phyloP scores from a whole-genome alignment of 495 filamentous ascomycete genomes.

The Podospora appendiculata region DNA sequence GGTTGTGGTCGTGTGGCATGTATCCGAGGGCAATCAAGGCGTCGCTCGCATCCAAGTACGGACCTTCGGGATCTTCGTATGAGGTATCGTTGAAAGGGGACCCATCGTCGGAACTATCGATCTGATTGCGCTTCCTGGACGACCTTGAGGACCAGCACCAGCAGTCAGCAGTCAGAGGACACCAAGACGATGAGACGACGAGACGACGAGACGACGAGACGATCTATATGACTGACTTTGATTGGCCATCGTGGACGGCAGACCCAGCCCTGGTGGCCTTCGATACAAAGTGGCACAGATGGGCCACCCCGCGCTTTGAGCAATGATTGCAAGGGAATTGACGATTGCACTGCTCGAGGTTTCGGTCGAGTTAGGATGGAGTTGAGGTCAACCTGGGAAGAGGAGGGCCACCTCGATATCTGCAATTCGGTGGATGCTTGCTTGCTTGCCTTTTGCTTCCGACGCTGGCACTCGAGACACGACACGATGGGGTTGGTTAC shows the following conservation, averaged over 20 bases:
- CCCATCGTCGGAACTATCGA: constrained; percentile 7
- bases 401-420: no score
- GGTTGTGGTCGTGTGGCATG: constrained; percentile 21
- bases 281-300: constrained; percentile 28
- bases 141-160: not conserved
- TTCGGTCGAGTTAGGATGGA: constrained; percentile 5
- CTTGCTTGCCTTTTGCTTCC: constrained; percentile 34
- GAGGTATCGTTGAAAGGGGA: constrained; percentile 1
- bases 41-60: constrained; percentile 16
- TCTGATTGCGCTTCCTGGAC: constrained; percentile 13
- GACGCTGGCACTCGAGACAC: constrained; percentile 33
- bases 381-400: not conserved
- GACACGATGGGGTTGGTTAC: constrained; percentile 6
- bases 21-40: constrained; percentile 26
- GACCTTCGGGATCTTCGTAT: constrained; percentile 6
- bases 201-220: no score
- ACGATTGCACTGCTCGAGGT: constrained; percentile 28
- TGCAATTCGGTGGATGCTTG: not conserved
- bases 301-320: constrained; percentile 28
- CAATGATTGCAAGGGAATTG: constrained; percentile 40
- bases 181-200: no score
- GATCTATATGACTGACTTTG: constrained; percentile 2
- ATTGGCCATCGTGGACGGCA: constrained; percentile 5
- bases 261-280: constrained; percentile 14
- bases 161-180: no score